Percentiles rank a stretch among this genome's conserved stretches.
These are phyloP conservation scores for Dillenia turbinata DNA, from an alignment of 164 flowering plant species.

Conservation along the genomic window DNA sequence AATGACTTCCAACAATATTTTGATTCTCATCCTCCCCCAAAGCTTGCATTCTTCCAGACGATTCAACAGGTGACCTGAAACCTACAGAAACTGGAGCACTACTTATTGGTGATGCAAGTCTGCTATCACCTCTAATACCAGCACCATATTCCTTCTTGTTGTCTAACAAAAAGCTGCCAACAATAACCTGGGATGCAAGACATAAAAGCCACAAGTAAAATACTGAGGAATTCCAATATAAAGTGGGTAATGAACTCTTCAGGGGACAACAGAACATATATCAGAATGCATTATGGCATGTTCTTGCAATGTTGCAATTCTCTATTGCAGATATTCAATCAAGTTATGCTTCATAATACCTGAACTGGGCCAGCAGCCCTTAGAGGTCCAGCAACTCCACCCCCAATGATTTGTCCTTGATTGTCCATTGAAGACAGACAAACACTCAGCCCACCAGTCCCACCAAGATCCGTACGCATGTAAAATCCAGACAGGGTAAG, in stretches of 20 bases:
- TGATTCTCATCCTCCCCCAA: conserved; percentile 44
- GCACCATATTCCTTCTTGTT: conserved; percentile 32
- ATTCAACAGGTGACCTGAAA: conserved; percentile 43
- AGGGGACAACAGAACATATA: no score
- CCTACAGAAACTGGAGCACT: conserved; percentile 34
- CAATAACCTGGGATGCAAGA: conserved; percentile 43
- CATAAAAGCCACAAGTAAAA: not conserved
- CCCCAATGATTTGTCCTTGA: conserved; percentile 72
- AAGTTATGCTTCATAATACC: conserved; percentile 32
- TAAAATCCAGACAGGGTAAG: conserved; percentile 80
- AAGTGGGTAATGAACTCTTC: no score
- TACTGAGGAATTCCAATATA: not conserved
- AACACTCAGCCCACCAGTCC: conserved; percentile 81
- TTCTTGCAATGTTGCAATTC: no score
- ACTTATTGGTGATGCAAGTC: conserved; percentile 34
- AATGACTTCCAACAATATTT: conserved; percentile 35
- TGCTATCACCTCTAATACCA: conserved; percentile 36
- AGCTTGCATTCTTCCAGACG: conserved; percentile 33
- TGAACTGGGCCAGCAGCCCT: conserved; percentile 87
- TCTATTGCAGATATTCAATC: not conserved
- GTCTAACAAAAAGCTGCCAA: conserved; percentile 51
- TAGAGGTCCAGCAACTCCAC: conserved; percentile 83
- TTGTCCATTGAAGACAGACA: conserved; percentile 58
- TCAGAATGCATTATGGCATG: not conserved
- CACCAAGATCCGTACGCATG: conserved; percentile 65